Percentiles rank a stretch among this genome's conserved stretches.
These are phyloP conservation scores for Cercophora newfieldiana DNA, from an alignment of 495 filamentous ascomycete species.

Conservation along the genomic window DNA sequence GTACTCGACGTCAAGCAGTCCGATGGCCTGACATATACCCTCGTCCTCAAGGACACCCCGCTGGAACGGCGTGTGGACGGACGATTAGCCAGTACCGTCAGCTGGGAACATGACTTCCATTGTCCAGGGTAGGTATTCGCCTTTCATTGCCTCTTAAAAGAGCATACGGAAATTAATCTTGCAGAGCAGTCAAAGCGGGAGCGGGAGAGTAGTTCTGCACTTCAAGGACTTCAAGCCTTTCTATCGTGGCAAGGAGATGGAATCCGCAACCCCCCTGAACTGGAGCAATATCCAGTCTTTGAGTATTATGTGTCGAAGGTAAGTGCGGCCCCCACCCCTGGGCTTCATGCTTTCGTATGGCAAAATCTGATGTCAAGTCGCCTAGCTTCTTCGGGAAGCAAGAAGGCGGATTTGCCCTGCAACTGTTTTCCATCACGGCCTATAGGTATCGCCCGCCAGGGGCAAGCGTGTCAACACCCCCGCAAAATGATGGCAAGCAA, in stretches of 20 bases:
- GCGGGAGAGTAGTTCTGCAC: slow-evolving; percentile 44
- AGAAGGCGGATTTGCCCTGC: slow-evolving; percentile 65
- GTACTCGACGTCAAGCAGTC: slow-evolving; percentile 22
- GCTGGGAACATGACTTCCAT: slow-evolving; percentile 57
- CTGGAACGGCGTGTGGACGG: slow-evolving; percentile 57
- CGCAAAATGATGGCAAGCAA: too few species aligned
- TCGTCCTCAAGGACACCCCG: slow-evolving; percentile 70
- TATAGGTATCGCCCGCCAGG: slow-evolving; percentile 1
- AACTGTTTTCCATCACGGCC: slow-evolving; percentile 37
- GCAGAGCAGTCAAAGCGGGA: not conserved
- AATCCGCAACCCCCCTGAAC: slow-evolving; percentile 58
- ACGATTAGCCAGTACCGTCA: slow-evolving; percentile 60
- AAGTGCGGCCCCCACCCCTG: too few species aligned
- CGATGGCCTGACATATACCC: slow-evolving; percentile 62
- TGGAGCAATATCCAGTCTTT: slow-evolving; percentile 60
- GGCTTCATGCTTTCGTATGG: too few species aligned
- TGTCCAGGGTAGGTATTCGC: slow-evolving; percentile 1
- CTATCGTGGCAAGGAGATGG: slow-evolving; percentile 65
- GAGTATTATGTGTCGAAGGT: slow-evolving; percentile 79
- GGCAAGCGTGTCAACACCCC: too few species aligned
- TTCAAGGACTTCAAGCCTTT: slow-evolving; percentile 68
- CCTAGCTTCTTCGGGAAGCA: slow-evolving; percentile 74
- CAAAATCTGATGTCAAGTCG: slow-evolving; percentile 18
- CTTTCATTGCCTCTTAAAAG: too few species aligned
- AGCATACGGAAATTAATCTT: too few species aligned